These are phyloP conservation scores for Torulaspora microellipsoides DNA, from an alignment of 805 yeast genomes.

Conservation along the genomic window DNA sequence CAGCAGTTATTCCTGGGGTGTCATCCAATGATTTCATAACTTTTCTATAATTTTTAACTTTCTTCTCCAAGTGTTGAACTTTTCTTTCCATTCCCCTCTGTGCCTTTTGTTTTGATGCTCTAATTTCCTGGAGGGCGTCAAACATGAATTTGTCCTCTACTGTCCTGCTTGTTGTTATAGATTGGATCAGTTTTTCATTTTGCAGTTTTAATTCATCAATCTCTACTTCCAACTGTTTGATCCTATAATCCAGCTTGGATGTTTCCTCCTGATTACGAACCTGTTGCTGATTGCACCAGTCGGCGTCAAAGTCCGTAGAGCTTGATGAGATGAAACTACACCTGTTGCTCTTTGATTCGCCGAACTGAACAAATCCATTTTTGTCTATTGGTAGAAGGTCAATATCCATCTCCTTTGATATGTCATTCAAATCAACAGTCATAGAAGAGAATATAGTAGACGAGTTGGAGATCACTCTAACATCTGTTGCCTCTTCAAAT, in stretches of 20 bases:
- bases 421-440: constrained; percentile 12
- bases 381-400: constrained; percentile 20
- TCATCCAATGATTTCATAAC: constrained; percentile 23
- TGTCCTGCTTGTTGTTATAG: constrained; percentile 26
- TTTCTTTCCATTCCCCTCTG: constrained; percentile 24
- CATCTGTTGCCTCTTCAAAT: background rate
- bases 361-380: constrained; percentile 21
- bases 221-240: constrained; percentile 32
- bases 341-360: constrained; percentile 20
- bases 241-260: constrained; percentile 26
- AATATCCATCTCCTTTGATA: constrained; percentile 18
- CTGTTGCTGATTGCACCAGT: constrained; percentile 14
- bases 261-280: constrained; percentile 17
- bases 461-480: constrained; percentile 5
- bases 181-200: constrained; percentile 31
- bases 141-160: constrained; percentile 25
- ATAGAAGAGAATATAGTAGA: constrained; percentile 12
- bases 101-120: constrained; percentile 10
- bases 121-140: constrained; percentile 15
- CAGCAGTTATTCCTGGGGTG: constrained; percentile 1
- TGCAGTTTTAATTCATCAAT: constrained; percentile 33
- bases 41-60: constrained; percentile 28
- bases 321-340: constrained; percentile 33
- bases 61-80: constrained; percentile 28
- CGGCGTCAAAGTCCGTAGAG: constrained; percentile 29